phyloP scores from a whole-genome alignment of 129 eudicot species.

The Heracleum sosnowskyi region DNA sequence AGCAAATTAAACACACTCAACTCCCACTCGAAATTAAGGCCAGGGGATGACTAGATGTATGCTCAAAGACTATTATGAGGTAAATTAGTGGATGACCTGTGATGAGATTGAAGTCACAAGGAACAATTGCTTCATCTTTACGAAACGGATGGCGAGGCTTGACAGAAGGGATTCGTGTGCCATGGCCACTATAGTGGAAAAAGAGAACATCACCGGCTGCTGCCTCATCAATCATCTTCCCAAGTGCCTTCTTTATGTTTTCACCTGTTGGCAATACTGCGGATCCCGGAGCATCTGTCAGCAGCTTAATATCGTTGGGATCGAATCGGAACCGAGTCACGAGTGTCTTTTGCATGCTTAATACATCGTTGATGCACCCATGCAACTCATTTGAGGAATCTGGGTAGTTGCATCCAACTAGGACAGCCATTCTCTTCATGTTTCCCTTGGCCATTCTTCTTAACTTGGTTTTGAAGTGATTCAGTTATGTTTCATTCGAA shows the following conservation, averaged over 20 bases:
- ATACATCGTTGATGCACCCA: constrained; percentile 90
- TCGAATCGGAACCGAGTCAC: constrained; percentile 43
- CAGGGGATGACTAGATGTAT: too few relatives aligned
- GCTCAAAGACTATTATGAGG: too few relatives aligned
- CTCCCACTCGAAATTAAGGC: not conserved
- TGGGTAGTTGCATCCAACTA: constrained; percentile 89
- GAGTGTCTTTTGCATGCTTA: constrained; percentile 53
- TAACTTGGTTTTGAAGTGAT: not conserved
- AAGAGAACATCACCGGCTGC: constrained; percentile 57
- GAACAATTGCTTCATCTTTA: constrained; percentile 84
- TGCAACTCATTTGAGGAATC: constrained; percentile 69
- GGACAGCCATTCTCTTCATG: constrained; percentile 53
- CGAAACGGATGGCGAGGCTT: constrained; percentile 26
- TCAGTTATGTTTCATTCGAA: not conserved
- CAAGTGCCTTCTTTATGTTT: constrained; percentile 60
- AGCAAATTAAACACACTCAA: not conserved
- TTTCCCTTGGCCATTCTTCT: constrained; percentile 15
- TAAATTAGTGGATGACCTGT: too few relatives aligned
- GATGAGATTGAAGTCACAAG: constrained; percentile 83
- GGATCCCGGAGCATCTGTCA: constrained; percentile 50
- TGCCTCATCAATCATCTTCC: constrained; percentile 55
- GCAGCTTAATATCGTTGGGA: constrained; percentile 37
- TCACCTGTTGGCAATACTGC: constrained; percentile 65
- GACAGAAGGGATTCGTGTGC: constrained; percentile 49
- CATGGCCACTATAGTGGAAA: constrained; percentile 90